Conservation (phyloP, 306 rosid genomes). For the Betula pendula region DNA sequence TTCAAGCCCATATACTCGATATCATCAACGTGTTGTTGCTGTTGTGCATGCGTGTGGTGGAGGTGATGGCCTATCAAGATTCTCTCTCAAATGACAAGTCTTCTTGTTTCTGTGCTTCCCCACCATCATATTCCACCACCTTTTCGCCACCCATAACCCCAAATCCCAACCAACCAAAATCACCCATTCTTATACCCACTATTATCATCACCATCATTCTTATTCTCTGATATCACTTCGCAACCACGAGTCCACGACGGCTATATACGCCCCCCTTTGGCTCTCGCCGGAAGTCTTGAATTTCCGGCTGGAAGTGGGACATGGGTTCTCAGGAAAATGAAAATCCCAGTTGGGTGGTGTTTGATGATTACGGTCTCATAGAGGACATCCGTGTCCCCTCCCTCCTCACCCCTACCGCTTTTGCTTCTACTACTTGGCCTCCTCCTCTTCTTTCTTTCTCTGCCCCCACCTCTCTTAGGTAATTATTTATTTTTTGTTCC, state of each 20-base stretch:
- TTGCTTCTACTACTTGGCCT: slow-evolving; percentile 45
- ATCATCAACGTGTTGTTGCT: neutral
- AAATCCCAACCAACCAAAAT: slow-evolving; percentile 20
- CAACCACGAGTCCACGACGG: slow-evolving; percentile 21
- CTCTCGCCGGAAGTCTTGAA: slow-evolving; percentile 25
- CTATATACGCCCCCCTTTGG: neutral
- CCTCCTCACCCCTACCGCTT: slow-evolving; percentile 39
- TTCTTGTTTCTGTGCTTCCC: neutral
- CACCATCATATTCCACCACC: neutral
- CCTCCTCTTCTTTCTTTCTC: slow-evolving; percentile 10
- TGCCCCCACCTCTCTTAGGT: slow-evolving; percentile 37
- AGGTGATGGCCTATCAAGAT: slow-evolving; percentile 1
- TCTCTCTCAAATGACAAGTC: neutral
- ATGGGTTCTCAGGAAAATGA: slow-evolving; percentile 51
- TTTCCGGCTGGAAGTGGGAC: slow-evolving; percentile 12
- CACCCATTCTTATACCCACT: slow-evolving; percentile 2
- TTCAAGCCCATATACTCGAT: neutral
- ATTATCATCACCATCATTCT: neutral
- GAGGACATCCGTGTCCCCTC: slow-evolving; percentile 53
- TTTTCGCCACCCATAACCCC: slow-evolving; percentile 5
- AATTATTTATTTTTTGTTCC: neutral
- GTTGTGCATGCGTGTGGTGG: slow-evolving; percentile 1
- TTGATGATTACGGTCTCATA: slow-evolving; percentile 49
- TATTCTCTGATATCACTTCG: neutral
- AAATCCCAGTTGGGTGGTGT: slow-evolving; percentile 48